These are phyloP conservation scores for Neofusicoccum sp. DNA, from an alignment of 2,329 filamentous ascomycete genomes.

Conservation along the genomic window DNA sequence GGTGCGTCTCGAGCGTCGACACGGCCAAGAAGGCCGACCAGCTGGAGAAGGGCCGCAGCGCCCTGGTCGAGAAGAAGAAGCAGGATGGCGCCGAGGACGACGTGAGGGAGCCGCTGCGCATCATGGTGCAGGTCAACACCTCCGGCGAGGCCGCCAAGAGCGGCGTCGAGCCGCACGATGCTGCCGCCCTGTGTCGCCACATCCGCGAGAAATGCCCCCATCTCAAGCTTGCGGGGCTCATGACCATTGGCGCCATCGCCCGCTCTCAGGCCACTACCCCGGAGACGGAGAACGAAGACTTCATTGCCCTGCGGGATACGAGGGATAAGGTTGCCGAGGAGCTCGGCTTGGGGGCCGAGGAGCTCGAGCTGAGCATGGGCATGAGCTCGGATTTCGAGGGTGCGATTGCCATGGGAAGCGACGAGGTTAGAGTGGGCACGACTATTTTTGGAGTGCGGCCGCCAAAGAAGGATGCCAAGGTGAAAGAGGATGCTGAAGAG, in stretches of 20 bases:
- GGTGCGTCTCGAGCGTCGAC: constrained; percentile 89
- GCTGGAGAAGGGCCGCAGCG: constrained; percentile 72
- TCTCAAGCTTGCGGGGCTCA: constrained; percentile 75
- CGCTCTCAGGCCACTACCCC: constrained; percentile 68
- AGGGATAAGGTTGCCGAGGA: constrained; percentile 67
- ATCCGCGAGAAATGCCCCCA: constrained; percentile 70
- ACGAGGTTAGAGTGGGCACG: constrained; percentile 87
- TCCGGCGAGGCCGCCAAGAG: constrained; percentile 84
- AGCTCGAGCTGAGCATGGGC: constrained; percentile 90
- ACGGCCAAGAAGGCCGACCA: constrained; percentile 80
- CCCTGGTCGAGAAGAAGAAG: constrained; percentile 44
- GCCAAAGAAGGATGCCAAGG: constrained; percentile 72
- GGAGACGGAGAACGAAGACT: constrained; percentile 90
- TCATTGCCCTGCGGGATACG: constrained; percentile 65
- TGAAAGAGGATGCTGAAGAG: constrained; percentile 41
- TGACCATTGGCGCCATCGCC: constrained; percentile 97
- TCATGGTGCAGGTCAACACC: constrained; percentile 95
- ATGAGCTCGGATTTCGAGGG: constrained; percentile 98
- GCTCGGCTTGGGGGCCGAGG: constrained; percentile 54
- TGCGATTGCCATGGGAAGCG: constrained; percentile 77
- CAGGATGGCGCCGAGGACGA: constrained; percentile 22
- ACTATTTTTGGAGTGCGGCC: constrained; percentile 89
- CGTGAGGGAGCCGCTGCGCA: constrained; percentile 51
- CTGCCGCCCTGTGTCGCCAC: constrained; percentile 65
- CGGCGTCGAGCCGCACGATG: constrained; percentile 67